These are phyloP conservation scores for Boletus reticulatus DNA, from an alignment of 768 basidiomycete species.

Conservation along the genomic window DNA sequence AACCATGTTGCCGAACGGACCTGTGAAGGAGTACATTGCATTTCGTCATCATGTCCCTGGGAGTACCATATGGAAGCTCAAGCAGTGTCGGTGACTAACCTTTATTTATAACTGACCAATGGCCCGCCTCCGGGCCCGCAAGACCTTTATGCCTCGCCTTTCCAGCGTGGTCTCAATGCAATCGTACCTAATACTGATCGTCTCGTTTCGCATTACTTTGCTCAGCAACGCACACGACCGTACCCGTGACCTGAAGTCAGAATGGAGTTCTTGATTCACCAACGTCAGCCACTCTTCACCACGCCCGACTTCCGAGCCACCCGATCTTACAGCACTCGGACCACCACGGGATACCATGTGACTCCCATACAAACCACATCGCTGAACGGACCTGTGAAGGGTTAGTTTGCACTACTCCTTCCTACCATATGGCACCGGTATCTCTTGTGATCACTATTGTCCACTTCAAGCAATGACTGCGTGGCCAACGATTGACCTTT, in stretches of 20 bases:
- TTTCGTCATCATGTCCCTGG: too few relatives aligned
- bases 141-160: too few relatives aligned
- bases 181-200: too few relatives aligned
- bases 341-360: neutral
- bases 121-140: too few relatives aligned
- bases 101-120: too few relatives aligned
- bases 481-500: neutral
- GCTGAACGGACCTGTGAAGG: neutral
- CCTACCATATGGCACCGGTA: neutral
- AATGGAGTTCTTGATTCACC: neutral
- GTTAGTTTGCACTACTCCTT: neutral
- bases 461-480: neutral
- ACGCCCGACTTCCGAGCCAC: neutral
- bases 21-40: too few relatives aligned
- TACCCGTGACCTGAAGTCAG: slow-evolving; percentile 1
- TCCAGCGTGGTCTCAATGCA: too few relatives aligned
- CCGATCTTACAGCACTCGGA: neutral
- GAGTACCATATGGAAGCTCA: too few relatives aligned
- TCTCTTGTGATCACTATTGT: neutral
- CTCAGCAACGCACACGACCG: neutral
- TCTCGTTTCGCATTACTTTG: neutral
- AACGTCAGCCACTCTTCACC: neutral
- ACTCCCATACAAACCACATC: neutral
- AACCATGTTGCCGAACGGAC: too few relatives aligned
- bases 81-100: too few relatives aligned